phyloP scores from a whole-genome alignment of 2,329 filamentous ascomycete species.

The Colletotrichum australisinense region DNA sequence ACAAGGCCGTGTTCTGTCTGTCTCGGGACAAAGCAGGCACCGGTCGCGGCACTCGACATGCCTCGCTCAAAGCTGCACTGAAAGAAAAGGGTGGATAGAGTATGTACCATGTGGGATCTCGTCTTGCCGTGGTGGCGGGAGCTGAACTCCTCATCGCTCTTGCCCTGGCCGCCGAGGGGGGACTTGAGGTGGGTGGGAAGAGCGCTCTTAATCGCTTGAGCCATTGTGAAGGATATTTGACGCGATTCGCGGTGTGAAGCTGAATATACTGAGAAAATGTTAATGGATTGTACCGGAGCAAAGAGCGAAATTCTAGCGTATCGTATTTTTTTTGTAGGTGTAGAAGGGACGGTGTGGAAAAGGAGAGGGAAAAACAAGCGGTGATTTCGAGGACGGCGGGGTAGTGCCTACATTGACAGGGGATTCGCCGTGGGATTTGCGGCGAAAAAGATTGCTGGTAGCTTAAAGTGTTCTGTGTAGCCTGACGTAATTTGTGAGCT shows the following conservation, averaged over 20 bases:
- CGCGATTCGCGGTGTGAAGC: slow-evolving; percentile 15
- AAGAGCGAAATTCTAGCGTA: not conserved
- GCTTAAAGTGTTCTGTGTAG: slow-evolving; percentile 27
- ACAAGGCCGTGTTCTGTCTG: not conserved
- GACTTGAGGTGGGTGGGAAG: slow-evolving; percentile 87
- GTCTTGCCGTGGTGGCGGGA: slow-evolving; percentile 86
- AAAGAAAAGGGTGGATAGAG: slow-evolving; percentile 6
- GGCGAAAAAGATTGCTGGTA: slow-evolving; percentile 18
- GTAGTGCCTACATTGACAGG: slow-evolving; percentile 27
- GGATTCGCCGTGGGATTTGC: slow-evolving; percentile 21
- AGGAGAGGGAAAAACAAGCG: slow-evolving; percentile 7
- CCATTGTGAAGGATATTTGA: slow-evolving; percentile 64
- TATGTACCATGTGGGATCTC: slow-evolving; percentile 85
- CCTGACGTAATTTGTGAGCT: slow-evolving; percentile 37
- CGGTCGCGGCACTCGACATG: not conserved
- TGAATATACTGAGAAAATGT: not conserved
- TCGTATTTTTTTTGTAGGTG: slow-evolving; percentile 4
- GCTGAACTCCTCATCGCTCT: slow-evolving; percentile 62
- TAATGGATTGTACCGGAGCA: not conserved
- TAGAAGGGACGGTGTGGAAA: slow-evolving; percentile 1
- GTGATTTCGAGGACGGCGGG: slow-evolving; percentile 27
- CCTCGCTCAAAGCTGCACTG: not conserved
- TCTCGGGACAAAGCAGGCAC: not conserved
- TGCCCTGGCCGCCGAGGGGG: slow-evolving; percentile 49
- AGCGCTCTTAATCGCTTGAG: slow-evolving; percentile 77